These are phyloP conservation scores for Fusarium ramigenum DNA, from an alignment of 2,329 filamentous ascomycete species.

Conservation along the genomic window DNA sequence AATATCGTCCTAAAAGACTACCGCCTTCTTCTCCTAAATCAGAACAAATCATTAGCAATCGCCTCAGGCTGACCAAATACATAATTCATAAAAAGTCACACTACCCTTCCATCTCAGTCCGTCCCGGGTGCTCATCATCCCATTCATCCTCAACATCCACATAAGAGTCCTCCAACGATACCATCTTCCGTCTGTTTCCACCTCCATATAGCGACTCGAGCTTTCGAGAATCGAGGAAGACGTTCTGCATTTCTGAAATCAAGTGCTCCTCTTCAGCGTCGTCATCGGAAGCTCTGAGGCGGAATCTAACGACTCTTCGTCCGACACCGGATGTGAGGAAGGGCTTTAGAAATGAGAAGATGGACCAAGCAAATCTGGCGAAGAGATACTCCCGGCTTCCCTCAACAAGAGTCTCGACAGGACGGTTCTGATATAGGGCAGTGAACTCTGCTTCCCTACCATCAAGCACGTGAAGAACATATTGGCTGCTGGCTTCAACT, in stretches of 20 bases:
- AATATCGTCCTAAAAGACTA: rapidly evolving
- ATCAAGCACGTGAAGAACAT: conserved; percentile 18
- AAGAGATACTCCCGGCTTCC: conserved; percentile 30
- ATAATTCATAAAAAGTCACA: not conserved
- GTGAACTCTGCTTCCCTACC: conserved; percentile 28
- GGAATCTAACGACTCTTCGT: conserved; percentile 8
- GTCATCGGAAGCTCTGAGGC: not conserved
- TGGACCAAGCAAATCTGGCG: conserved; percentile 22
- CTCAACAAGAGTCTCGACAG: not conserved
- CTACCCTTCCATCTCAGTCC: conserved; percentile 33
- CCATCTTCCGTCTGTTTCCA: not conserved
- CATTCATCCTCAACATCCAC: conserved; percentile 34
- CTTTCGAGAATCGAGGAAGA: conserved; percentile 27
- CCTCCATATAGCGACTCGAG: conserved; percentile 21
- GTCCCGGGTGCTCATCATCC: conserved; percentile 20
- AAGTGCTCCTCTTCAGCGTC: conserved; percentile 20
- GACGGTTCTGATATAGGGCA: conserved; percentile 23
- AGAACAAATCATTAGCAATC: not conserved
- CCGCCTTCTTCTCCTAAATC: not conserved
- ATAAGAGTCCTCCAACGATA: conserved; percentile 19
- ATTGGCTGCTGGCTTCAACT: not conserved
- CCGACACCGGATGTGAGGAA: conserved; percentile 30
- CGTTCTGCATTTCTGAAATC: conserved; percentile 21
- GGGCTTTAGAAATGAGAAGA: conserved; percentile 20
- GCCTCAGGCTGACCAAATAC: not conserved